Percentiles rank a stretch among this genome's conserved stretches.
These are phyloP conservation scores for Gloeostereum incarnatum DNA, from an alignment of 768 basidiomycete genomes.

Conservation along the genomic window DNA sequence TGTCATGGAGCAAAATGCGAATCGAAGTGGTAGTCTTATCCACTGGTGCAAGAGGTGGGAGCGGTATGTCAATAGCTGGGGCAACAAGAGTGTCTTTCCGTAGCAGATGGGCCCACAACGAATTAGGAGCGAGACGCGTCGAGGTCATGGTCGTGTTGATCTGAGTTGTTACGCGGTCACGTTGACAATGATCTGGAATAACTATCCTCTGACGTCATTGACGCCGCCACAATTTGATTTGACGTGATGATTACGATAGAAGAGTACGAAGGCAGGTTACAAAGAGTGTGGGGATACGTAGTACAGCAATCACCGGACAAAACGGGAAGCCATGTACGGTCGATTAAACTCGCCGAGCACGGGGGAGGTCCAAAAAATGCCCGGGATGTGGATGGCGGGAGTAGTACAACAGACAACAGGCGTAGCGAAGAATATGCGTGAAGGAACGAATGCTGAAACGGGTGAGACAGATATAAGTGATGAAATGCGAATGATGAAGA, in stretches of 20 bases:
- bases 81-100: conserved; percentile 26
- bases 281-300: background rate
- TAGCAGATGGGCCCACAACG: conserved; percentile 48
- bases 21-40: conserved; percentile 66
- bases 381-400: background rate
- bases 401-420: background rate
- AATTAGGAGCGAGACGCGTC: no score
- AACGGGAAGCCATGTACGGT: background rate
- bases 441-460: background rate
- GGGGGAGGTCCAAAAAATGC: background rate
- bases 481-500: background rate
- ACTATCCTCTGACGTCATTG: no score
- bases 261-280: background rate
- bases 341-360: background rate
- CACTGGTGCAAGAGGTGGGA: conserved; percentile 37
- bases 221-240: no score
- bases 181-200: no score
- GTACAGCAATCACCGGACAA: no score
- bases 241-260: background rate
- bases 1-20: conserved; percentile 66
- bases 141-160: no score
- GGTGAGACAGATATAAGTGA: background rate
- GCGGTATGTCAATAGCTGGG: conserved; percentile 14
- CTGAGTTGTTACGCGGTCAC: no score
- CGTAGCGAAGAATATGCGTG: background rate